Evolutionary conservation across 805 yeast genomes (phyloP).

Genomic region (Huiozyma naganishii): DNA sequence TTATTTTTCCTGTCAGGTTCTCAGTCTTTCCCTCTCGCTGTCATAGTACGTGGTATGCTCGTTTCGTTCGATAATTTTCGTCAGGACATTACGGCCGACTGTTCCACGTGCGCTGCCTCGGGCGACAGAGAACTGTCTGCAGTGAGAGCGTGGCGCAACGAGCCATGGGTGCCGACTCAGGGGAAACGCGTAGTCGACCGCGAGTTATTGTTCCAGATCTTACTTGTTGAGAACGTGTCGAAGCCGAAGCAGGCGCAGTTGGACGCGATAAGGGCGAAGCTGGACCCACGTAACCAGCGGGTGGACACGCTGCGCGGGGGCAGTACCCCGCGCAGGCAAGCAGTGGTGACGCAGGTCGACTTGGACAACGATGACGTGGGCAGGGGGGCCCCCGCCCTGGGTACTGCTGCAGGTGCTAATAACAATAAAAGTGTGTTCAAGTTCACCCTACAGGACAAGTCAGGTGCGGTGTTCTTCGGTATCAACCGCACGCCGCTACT

Average conservation of each 20-base stretch:
- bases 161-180: constrained; percentile 2
- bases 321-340: constrained; percentile 7
- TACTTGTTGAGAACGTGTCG: constrained; percentile 44
- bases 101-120: no score
- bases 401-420: constrained; percentile 1
- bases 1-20: no score
- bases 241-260: constrained; percentile 40
- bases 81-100: background rate
- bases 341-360: constrained; percentile 40
- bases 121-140: no score
- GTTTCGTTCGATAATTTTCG: no score
- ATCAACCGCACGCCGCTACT: constrained; percentile 44
- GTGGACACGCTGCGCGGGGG: constrained; percentile 38
- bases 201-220: constrained; percentile 41
- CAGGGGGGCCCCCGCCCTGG: background rate
- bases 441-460: constrained; percentile 44
- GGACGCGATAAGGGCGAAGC: constrained; percentile 41
- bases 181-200: constrained; percentile 15
- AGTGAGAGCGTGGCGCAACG: no score
- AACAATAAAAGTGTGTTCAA: constrained; percentile 31
- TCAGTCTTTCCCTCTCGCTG: no score
- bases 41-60: no score
- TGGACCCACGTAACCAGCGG: constrained; percentile 50
- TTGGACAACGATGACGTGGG: constrained; percentile 28
- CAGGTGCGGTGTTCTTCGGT: constrained; percentile 44